phyloP scores from a whole-genome alignment of 495 filamentous ascomycete genomes.

The Penicillium maclennaniae region DNA sequence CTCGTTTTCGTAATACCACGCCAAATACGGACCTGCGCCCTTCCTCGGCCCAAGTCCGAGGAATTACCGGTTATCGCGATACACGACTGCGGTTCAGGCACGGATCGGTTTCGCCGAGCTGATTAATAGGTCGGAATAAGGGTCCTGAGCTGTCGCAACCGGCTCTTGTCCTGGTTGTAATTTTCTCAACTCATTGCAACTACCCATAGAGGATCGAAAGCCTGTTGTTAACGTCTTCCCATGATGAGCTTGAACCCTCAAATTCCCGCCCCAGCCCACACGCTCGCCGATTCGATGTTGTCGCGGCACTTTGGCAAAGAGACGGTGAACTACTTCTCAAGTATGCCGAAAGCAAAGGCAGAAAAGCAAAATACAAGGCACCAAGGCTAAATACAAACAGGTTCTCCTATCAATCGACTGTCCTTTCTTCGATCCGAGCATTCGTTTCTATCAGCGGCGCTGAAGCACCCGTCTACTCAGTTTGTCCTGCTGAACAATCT shows the following conservation, averaged over 20 bases:
- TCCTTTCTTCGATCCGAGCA: constrained; percentile 83
- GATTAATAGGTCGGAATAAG: constrained; percentile 20
- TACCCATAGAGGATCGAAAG: background rate
- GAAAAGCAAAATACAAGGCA: background rate
- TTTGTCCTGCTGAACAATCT: constrained; percentile 80
- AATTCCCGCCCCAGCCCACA: constrained; percentile 54
- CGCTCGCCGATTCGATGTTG: constrained; percentile 76
- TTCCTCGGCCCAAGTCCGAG: constrained; percentile 16
- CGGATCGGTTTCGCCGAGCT: constrained; percentile 7
- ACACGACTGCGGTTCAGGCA: background rate
- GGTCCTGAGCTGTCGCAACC: background rate
- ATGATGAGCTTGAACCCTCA: constrained; percentile 33
- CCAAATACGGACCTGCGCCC: background rate
- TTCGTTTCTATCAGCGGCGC: constrained; percentile 70
- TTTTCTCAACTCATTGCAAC: background rate
- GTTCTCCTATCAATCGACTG: constrained; percentile 70
- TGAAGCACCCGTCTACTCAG: constrained; percentile 62
- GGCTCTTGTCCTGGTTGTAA: background rate
- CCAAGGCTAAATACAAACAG: constrained; percentile 33
- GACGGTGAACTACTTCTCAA: constrained; percentile 92
- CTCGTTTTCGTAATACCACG: constrained; percentile 17
- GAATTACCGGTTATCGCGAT: constrained; percentile 9
- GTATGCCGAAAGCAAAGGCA: constrained; percentile 32
- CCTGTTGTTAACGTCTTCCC: constrained; percentile 2
- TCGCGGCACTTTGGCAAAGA: constrained; percentile 85